phyloP scores from a whole-genome alignment of 495 filamentous ascomycete species.

The Penicillium atrosanguineum region DNA sequence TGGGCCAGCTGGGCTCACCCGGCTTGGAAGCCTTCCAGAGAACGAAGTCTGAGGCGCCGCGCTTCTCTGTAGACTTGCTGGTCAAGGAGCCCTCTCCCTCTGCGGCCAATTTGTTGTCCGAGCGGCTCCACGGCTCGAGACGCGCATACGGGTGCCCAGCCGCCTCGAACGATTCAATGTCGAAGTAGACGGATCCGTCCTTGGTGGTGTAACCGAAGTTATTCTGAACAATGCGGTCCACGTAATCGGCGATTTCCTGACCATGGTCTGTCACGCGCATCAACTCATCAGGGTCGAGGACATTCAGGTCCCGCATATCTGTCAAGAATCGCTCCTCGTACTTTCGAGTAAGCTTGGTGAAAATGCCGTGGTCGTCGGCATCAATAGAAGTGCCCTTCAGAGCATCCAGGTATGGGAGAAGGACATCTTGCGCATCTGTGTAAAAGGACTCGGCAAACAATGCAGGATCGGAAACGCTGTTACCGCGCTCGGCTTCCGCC shows the following conservation, averaged over 20 bases:
- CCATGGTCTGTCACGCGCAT: constrained; percentile 91
- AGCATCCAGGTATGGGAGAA: constrained; percentile 82
- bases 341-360: constrained; percentile 75
- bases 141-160: constrained; percentile 81
- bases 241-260: constrained; percentile 74
- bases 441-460: constrained; percentile 56
- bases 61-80: constrained; percentile 65
- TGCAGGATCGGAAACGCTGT: constrained; percentile 14
- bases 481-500: constrained; percentile 37
- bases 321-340: constrained; percentile 81
- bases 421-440: constrained; percentile 57
- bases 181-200: constrained; percentile 91
- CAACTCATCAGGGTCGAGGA: constrained; percentile 73
- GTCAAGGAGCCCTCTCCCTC: constrained; percentile 88
- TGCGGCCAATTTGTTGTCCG: constrained; percentile 75
- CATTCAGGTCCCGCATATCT: constrained; percentile 85
- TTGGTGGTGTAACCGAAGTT: constrained; percentile 78
- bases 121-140: constrained; percentile 81
- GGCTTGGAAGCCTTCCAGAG: constrained; percentile 92
- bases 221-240: constrained; percentile 76
- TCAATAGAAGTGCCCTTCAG: constrained; percentile 72
- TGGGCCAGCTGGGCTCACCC: constrained; percentile 88
- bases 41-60: constrained; percentile 78
- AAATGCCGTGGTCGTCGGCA: constrained; percentile 69
- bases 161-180: constrained; percentile 82